A percentile compares a stretch with the other conserved stretches of the same genome.
Conservation (phyloP, 306 rosid genomes). For the Inga laurina region DNA sequence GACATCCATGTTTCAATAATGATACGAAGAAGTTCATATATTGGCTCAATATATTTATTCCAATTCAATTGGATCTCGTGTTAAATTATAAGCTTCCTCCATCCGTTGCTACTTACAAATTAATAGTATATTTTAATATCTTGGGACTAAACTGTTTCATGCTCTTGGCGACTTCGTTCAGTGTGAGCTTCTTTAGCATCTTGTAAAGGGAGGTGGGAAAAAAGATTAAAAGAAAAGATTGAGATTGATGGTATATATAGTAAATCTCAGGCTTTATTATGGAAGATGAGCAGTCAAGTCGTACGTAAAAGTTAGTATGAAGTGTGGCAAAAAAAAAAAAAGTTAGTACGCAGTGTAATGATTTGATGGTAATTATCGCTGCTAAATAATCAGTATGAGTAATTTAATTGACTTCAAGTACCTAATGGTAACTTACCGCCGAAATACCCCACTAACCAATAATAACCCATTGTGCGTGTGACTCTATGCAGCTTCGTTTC, state of each 20-base stretch:
- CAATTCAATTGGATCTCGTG: background rate
- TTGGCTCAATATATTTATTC: background rate
- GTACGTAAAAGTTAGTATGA: background rate
- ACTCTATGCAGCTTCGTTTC: constrained; percentile 75
- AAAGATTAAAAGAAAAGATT: background rate
- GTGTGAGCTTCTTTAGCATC: background rate
- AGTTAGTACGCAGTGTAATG: background rate
- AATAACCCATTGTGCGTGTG: constrained; percentile 3
- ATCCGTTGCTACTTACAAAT: background rate
- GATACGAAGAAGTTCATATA: background rate
- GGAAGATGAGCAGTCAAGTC: background rate
- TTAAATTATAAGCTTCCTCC: background rate
- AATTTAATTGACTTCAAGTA: background rate
- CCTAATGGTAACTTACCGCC: background rate
- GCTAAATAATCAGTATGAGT: background rate
- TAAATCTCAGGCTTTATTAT: background rate
- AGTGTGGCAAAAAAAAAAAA: background rate
- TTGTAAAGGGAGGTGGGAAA: background rate
- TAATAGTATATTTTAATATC: background rate
- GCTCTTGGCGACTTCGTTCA: background rate
- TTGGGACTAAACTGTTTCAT: background rate
- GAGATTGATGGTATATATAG: background rate
- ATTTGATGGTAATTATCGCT: background rate
- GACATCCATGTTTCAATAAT: background rate
- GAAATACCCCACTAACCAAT: background rate